Conservation (phyloP, 176 grass and related monocot genomes). For the Rhipidocladum racemiflorum region DNA sequence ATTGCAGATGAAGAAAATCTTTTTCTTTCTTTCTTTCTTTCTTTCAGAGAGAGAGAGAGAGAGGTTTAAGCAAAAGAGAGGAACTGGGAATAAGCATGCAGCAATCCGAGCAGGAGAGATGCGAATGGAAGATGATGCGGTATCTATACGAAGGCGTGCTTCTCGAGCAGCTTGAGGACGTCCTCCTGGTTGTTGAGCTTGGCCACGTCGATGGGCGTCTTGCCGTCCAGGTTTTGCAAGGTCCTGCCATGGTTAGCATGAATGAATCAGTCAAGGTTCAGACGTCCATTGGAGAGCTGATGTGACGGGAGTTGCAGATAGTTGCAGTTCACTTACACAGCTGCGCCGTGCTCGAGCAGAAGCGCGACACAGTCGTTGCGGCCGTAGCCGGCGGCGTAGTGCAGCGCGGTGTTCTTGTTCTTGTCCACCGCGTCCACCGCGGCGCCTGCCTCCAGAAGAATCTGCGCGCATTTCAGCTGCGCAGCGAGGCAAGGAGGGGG, state of each 20-base stretch:
- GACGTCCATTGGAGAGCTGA: no score
- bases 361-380: slow-evolving; percentile 80
- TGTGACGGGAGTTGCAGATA: no score
- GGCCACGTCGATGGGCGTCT: slow-evolving; percentile 83
- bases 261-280: not conserved
- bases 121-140: not conserved
- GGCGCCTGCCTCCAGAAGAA: slow-evolving; percentile 63
- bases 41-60: no score
- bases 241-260: slow-evolving; percentile 30
- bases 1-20: not conserved
- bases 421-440: slow-evolving; percentile 73
- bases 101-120: not conserved
- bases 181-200: slow-evolving; percentile 87
- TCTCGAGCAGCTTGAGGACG: slow-evolving; percentile 93
- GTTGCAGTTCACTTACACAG: slow-evolving; percentile 53
- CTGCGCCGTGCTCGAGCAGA: slow-evolving; percentile 63
- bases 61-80: not conserved
- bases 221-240: slow-evolving; percentile 83
- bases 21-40: not conserved
- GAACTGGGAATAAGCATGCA: not conserved
- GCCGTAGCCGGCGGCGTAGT: slow-evolving; percentile 89
- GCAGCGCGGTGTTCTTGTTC: slow-evolving; percentile 87
- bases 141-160: slow-evolving; percentile 75
- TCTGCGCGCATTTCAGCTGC: slow-evolving; percentile 60
- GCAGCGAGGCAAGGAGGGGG: not conserved